Percentiles rank a stretch among this genome's conserved stretches.
phyloP scores from a whole-genome alignment of 345 rosid species.

The Limnanthes douglasii region DNA sequence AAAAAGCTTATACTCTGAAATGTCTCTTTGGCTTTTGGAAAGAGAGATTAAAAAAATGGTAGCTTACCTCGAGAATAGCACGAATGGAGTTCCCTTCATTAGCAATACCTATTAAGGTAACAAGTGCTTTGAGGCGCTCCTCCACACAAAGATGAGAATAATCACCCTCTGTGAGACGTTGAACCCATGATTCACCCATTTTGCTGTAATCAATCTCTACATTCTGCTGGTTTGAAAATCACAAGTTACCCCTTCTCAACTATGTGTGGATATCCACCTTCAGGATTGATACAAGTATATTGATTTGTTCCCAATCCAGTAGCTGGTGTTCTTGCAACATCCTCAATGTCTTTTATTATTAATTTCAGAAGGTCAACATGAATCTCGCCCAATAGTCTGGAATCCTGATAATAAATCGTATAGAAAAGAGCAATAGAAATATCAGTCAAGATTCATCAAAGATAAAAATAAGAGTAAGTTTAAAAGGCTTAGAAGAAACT shows the following conservation, averaged over 20 bases:
- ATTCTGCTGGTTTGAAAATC: constrained; percentile 23
- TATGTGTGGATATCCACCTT: constrained; percentile 93
- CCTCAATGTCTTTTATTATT: constrained; percentile 82
- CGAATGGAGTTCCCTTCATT: constrained; percentile 95
- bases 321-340: constrained; percentile 84
- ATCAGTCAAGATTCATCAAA: too few species aligned
- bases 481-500: constrained; percentile 19
- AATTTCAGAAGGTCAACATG: constrained; percentile 71
- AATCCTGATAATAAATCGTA: constrained; percentile 55
- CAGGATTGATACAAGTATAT: constrained; percentile 71
- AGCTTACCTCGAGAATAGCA: constrained; percentile 72
- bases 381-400: constrained; percentile 89
- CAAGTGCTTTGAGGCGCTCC: constrained; percentile 90
- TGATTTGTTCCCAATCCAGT: constrained; percentile 74
- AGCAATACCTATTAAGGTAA: constrained; percentile 64
- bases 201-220: constrained; percentile 66
- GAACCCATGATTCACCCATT: constrained; percentile 79
- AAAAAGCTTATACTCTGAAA: too few species aligned
- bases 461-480: too few species aligned
- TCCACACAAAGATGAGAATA: constrained; percentile 90
- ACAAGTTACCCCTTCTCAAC: constrained; percentile 85
- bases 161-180: constrained; percentile 90
- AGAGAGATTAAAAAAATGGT: not conserved
- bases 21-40: too few species aligned
- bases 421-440: too few species aligned